Base-by-base conservation (phyloP, 768 basidiomycete species). In the Mycena rosella region DNA sequence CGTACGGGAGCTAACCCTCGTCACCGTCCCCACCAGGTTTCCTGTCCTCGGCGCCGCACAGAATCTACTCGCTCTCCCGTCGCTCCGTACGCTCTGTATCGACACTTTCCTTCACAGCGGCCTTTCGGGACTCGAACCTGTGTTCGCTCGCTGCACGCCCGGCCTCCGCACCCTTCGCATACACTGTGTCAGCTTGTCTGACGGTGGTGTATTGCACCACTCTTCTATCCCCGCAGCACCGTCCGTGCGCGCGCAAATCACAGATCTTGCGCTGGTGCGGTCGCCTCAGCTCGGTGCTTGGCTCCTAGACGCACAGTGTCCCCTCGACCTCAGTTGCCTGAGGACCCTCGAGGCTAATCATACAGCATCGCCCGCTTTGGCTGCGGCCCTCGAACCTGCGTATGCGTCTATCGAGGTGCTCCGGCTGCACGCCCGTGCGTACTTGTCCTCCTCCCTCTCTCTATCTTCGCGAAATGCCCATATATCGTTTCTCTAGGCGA, bases 141-240 rank as follows among this genome's bases (percentile, higher is more conserved):
- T 54, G 20, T 54, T 62, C 24, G 40, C 10, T 38, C 40, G 52
- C 22, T 62, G 60, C 51, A 62, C 51, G 5, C 40, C 60, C 15
- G 4, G n/a, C 6, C 51, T 62, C 5, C 51, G 52, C 1, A 53
- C 13, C 4, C 29, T 62, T 17, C 29, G 53, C 17, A n/a, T 62
- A 15, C 60, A 40, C 14, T 18, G 24, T 7, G 40, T 62, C 29
- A 32, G 14, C 9, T 27, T 52, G 4, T 26, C 17, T 14, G n/a
- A 45, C 5, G n/a, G 5, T n/a, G 5, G 3, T n/a, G n/a, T n/a
- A n/a, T n/a, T n/a, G n/a, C n/a, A n/a, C n/a, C n/a, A 45, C 5
- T n/a, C 44, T n/a, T 13, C 44, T n/a, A 13, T 45, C 5, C 7
- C 8, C 5, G n/a, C 10, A 3, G 27, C 49, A 30, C 18, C 17